Conservation (phyloP, 805 yeast genomes). For the Maudiozyma barnettii region DNA sequence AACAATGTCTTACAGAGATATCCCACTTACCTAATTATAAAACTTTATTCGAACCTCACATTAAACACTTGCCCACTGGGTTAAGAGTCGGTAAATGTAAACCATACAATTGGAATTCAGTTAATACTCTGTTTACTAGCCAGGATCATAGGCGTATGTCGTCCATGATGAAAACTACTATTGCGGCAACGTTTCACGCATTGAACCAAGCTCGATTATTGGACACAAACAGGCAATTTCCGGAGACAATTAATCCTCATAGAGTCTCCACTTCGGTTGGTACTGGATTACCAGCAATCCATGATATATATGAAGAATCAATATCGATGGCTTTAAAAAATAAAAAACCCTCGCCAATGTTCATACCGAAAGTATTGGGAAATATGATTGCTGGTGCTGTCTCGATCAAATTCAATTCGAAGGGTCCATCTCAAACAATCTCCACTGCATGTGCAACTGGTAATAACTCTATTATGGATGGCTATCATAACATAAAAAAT, state of each 20-base stretch:
- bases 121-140: slow-evolving; percentile 37
- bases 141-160: slow-evolving; percentile 49
- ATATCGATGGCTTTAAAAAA: slow-evolving; percentile 29
- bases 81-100: slow-evolving; percentile 70
- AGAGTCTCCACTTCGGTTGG: slow-evolving; percentile 73
- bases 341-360: slow-evolving; percentile 69
- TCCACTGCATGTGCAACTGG: slow-evolving; percentile 98
- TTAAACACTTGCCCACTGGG: slow-evolving; percentile 48
- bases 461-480: slow-evolving; percentile 87
- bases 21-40: slow-evolving; percentile 25
- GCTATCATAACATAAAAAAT: slow-evolving; percentile 64
- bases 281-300: slow-evolving; percentile 83
- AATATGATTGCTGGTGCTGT: slow-evolving; percentile 95
- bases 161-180: slow-evolving; percentile 64
- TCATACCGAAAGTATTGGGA: slow-evolving; percentile 71
- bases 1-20: slow-evolving; percentile 55
- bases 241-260: slow-evolving; percentile 7
- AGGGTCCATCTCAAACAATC: slow-evolving; percentile 82
- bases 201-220: slow-evolving; percentile 53
- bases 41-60: slow-evolving; percentile 34
- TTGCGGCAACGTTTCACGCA: slow-evolving; percentile 73
- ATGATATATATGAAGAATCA: slow-evolving; percentile 46
- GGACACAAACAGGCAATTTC: slow-evolving; percentile 26
- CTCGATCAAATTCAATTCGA: slow-evolving; percentile 63
- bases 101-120: slow-evolving; percentile 16